phyloP scores from a whole-genome alignment of 805 yeast species.

The Yamadazyma ubonensis region DNA sequence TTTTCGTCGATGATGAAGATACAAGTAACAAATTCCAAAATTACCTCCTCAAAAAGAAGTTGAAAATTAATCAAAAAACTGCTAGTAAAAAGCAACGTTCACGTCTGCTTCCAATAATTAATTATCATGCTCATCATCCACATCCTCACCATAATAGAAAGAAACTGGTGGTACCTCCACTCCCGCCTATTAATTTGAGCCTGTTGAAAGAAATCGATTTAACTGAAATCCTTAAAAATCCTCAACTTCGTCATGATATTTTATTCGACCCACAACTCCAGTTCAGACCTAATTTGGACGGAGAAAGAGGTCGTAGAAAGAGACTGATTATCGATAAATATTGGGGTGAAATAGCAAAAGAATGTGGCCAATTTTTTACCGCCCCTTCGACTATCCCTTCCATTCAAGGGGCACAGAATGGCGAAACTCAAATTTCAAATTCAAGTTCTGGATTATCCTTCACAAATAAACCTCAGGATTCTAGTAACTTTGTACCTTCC shows the following conservation, averaged over 20 bases:
- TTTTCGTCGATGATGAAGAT: slow-evolving; percentile 14
- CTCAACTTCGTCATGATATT: slow-evolving; percentile 90
- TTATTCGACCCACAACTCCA: slow-evolving; percentile 89
- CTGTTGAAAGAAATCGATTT: slow-evolving; percentile 83
- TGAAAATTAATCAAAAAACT: slow-evolving; percentile 10
- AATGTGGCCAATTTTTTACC: slow-evolving; percentile 49
- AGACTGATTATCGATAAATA: slow-evolving; percentile 73
- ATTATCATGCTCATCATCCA: slow-evolving; percentile 21
- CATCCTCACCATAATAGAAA: slow-evolving; percentile 14
- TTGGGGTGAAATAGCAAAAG: slow-evolving; percentile 75
- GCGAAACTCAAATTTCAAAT: too few relatives aligned
- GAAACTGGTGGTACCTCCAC: slow-evolving; percentile 37
- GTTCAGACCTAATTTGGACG: slow-evolving; percentile 87
- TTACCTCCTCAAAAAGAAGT: slow-evolving; percentile 11
- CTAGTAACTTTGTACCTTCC: too few relatives aligned
- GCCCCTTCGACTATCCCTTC: too few relatives aligned
- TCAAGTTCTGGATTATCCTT: too few relatives aligned
- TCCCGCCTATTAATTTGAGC: slow-evolving; percentile 83
- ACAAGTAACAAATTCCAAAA: slow-evolving; percentile 10
- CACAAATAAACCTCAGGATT: too few relatives aligned
- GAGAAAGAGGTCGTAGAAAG: slow-evolving; percentile 84
- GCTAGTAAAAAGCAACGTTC: slow-evolving; percentile 37
- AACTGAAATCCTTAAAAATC: slow-evolving; percentile 85
- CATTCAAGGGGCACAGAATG: too few relatives aligned
- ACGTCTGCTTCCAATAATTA: slow-evolving; percentile 43